Percentiles rank a stretch among this genome's conserved stretches.
Conservation (phyloP, 331 rosid genomes). For the Quercus phellos region DNA sequence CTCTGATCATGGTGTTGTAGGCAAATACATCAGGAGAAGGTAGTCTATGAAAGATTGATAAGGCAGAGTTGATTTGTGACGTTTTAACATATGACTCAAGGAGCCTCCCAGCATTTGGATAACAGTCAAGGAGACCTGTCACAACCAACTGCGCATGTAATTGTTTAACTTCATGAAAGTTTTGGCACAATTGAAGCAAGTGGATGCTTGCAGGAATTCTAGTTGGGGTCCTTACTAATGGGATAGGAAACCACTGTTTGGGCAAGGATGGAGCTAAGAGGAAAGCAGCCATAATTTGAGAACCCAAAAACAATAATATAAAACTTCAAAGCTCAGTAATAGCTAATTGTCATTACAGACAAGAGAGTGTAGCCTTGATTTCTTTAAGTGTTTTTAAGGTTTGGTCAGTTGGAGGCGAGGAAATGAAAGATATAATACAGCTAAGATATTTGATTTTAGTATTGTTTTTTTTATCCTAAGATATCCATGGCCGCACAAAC, state of each 20-base stretch:
- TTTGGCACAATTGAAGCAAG: slow-evolving; percentile 38
- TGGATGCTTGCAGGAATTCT: slow-evolving; percentile 25
- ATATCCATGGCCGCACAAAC: slow-evolving; percentile 19
- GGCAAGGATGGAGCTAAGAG: neutral
- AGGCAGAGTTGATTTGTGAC: slow-evolving; percentile 22
- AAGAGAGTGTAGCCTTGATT: neutral
- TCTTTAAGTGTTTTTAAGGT: neutral
- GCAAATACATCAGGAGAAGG: slow-evolving; percentile 41
- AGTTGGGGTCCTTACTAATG: neutral
- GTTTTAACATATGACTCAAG: slow-evolving; percentile 32
- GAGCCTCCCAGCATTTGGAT: slow-evolving; percentile 35
- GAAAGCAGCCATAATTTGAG: slow-evolving; percentile 7
- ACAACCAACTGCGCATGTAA: slow-evolving; percentile 40
- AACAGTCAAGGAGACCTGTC: slow-evolving; percentile 33
- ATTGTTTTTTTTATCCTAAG: neutral
- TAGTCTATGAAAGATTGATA: slow-evolving; percentile 24
- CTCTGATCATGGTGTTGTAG: slow-evolving; percentile 40
- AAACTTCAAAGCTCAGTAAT: neutral
- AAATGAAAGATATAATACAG: neutral
- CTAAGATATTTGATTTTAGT: neutral
- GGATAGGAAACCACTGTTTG: neutral
- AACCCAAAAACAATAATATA: neutral
- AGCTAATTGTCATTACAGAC: neutral
- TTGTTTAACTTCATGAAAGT: slow-evolving; percentile 33
- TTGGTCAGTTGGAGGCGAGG: neutral